Percentiles rank a stretch among this genome's conserved stretches.
Conservation (phyloP, 2,329 filamentous ascomycete genomes). For the Phoma sp. region DNA sequence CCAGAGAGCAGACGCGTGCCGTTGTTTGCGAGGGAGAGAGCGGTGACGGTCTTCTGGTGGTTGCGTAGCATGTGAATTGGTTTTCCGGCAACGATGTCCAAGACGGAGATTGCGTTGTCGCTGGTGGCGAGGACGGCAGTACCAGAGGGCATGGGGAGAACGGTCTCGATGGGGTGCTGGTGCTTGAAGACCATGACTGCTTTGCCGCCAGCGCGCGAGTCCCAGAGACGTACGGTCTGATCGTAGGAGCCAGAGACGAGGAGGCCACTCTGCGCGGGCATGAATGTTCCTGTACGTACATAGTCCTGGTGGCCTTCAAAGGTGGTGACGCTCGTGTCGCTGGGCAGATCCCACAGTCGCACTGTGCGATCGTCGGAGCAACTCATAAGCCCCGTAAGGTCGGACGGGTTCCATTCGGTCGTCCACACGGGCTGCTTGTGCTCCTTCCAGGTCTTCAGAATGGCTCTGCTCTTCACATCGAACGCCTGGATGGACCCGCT, state of each 20-base stretch:
- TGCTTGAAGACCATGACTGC: slow-evolving; percentile 93
- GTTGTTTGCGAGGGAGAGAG: slow-evolving; percentile 80
- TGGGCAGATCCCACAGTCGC: slow-evolving; percentile 90
- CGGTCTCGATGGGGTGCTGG: slow-evolving; percentile 83
- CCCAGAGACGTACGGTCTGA: slow-evolving; percentile 91
- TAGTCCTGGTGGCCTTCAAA: slow-evolving; percentile 93
- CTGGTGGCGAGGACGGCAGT: slow-evolving; percentile 86
- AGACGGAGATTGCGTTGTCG: slow-evolving; percentile 85
- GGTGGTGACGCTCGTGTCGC: slow-evolving; percentile 75
- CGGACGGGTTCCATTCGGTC: slow-evolving; percentile 88
- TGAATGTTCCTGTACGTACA: slow-evolving; percentile 84
- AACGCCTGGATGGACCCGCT: slow-evolving; percentile 94
- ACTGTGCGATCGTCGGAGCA: slow-evolving; percentile 93
- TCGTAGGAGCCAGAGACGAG: slow-evolving; percentile 94
- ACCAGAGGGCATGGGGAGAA: slow-evolving; percentile 86
- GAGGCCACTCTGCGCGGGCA: slow-evolving; percentile 75
- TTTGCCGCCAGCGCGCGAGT: slow-evolving; percentile 73
- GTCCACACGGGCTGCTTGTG: slow-evolving; percentile 95
- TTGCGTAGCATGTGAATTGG: slow-evolving; percentile 87
- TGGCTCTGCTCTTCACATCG: slow-evolving; percentile 86
- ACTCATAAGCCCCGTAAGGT: slow-evolving; percentile 85
- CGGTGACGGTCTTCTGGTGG: slow-evolving; percentile 97
- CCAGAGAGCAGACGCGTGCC: slow-evolving; percentile 84
- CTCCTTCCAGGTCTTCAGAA: slow-evolving; percentile 92
- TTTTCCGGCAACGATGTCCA: slow-evolving; percentile 90